Evolutionary conservation across 352 stramenopile species (phyloP).

Genomic region (Globisporangium nagaii): DNA sequence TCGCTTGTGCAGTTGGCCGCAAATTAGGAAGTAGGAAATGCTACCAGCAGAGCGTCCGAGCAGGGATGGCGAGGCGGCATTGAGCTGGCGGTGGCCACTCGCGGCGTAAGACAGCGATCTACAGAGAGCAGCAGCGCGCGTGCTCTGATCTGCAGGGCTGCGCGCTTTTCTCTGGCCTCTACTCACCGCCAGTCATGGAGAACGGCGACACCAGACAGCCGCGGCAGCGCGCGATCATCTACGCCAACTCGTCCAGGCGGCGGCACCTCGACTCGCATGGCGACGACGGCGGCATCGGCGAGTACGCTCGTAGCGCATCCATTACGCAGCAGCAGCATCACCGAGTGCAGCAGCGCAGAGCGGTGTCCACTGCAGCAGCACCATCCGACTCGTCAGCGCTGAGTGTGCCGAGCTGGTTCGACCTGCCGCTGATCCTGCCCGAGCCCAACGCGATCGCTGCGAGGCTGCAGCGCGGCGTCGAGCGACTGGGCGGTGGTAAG

Average conservation of each 20-base stretch:
- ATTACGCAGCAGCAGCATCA: constrained; percentile 1
- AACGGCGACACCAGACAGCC: neutral
- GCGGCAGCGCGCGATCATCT: constrained; percentile 31
- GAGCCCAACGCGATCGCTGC: constrained; percentile 29
- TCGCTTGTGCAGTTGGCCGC: too few relatives aligned
- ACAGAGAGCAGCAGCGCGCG: neutral
- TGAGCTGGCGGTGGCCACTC: neutral
- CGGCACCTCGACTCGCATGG: neutral
- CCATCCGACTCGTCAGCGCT: neutral
- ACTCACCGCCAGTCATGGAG: neutral
- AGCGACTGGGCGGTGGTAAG: neutral
- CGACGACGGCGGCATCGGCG: neutral
- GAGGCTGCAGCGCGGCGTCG: constrained; percentile 35
- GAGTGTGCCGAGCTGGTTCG: constrained; percentile 48
- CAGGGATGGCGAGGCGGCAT: too few relatives aligned
- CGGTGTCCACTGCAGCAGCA: neutral
- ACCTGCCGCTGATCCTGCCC: constrained; percentile 53
- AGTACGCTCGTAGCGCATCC: neutral
- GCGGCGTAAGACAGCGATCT: neutral
- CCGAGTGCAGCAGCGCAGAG: neutral
- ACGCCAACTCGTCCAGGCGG: constrained; percentile 11
- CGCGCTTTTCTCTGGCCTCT: neutral
- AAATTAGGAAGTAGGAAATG: neutral
- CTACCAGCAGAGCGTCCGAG: too few relatives aligned
- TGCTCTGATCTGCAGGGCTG: neutral